A percentile compares a stretch with the other conserved stretches of the same genome.
These are phyloP conservation scores for Dendrocalamus sinicus DNA, from an alignment of 176 grass and related monocot genomes.

Conservation along the genomic window DNA sequence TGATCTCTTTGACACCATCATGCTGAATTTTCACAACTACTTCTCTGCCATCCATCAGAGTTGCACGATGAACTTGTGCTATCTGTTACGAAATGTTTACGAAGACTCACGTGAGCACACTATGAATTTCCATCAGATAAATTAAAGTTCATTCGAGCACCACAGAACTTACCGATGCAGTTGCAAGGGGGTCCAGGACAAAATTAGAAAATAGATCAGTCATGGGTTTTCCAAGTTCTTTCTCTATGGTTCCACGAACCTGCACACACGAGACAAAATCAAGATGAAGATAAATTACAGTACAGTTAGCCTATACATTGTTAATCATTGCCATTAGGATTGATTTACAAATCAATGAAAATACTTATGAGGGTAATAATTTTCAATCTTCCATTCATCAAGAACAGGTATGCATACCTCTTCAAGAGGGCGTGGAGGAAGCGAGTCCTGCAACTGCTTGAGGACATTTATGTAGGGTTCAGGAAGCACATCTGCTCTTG, in stretches of 20 bases:
- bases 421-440: constrained; percentile 84
- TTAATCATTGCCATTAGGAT: not conserved
- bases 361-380: not conserved
- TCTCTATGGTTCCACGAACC: constrained; percentile 88
- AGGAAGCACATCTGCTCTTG: constrained; percentile 93
- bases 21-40: constrained; percentile 99
- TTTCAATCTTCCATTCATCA: constrained; percentile 34
- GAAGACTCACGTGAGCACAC: constrained; percentile 30
- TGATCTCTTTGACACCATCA: constrained; percentile 88
- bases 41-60: constrained; percentile 76
- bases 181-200: constrained; percentile 84
- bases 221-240: constrained; percentile 79
- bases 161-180: constrained; percentile 82
- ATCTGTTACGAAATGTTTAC: constrained; percentile 65
- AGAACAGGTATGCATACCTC: constrained; percentile 56
- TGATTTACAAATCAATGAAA: not conserved
- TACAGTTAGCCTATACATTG: not conserved
- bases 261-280: constrained; percentile 43
- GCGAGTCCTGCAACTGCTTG: constrained; percentile 85
- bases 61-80: constrained; percentile 97
- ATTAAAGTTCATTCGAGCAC: constrained; percentile 20
- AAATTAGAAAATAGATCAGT: constrained; percentile 81
- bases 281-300: not conserved
- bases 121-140: constrained; percentile 41
- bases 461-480: constrained; percentile 88